Evolutionary conservation across 768 basidiomycete genomes (phyloP), one percentile per base, ranked within the genome.

Genomic region (Lactarius hengduanensis): DNA sequence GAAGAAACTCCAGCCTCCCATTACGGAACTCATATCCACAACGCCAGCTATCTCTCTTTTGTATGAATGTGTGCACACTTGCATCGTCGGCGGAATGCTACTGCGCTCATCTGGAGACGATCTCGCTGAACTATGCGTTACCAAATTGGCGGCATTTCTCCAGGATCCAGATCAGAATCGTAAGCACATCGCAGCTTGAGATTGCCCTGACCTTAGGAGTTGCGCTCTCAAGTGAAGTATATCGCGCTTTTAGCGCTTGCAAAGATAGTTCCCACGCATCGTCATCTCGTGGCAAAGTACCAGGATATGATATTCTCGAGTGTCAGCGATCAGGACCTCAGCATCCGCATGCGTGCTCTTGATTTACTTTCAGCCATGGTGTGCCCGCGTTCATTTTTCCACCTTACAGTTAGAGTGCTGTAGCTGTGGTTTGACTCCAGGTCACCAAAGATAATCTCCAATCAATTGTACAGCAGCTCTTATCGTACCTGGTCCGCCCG

Each of bases 61-160:
- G 16, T 99, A 98, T 75, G 97, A 99, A 79, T 99, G 97, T 76
- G 96, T 99, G 0, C 91, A 95, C 71, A 98, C 97, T 0, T 98
- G 94, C 72, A 98, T 99, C 70, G 94, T 94, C 13, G 96, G 97
- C 10, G 94, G 92, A 8, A 98, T 99, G 93, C 82, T 98, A 11
- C 89, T 89, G 70, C 90, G 89, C 4, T 64, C 85, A 26, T 85
- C 89, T 36, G 94, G 92, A 13, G 83, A 90, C 74, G 80, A 87
- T 3, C 80, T 99, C 56, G 97, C 97, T 6, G 82, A 82, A 65
- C 86, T 88, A 13, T 99, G 97, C 72, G 93, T 96, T 43, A 91
- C 94, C 34, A 99, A 99, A 76, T 82, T 99, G 43, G 92, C 94
- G 26, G 85, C 86, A 36, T 99, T 98, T 76, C 83, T 98, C 57